phyloP scores from a whole-genome alignment of 306 rosid genomes.

The Cotoneaster glaucophyllus region DNA sequence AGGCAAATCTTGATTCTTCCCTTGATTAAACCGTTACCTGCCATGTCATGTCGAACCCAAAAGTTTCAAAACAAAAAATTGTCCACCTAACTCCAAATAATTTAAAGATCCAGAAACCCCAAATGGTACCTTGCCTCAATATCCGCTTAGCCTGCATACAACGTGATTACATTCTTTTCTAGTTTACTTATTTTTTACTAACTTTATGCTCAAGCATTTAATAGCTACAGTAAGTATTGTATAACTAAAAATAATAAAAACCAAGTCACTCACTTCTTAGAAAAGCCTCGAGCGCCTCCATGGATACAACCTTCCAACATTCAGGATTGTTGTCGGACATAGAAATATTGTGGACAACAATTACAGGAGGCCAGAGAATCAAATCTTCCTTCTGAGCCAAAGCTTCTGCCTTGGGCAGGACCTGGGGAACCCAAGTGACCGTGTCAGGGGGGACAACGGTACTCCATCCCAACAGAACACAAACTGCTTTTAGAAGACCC shows the following conservation, averaged over 20 bases:
- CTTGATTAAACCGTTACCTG: slow-evolving; percentile 77
- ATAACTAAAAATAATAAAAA: neutral
- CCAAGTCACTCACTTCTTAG: slow-evolving; percentile 62
- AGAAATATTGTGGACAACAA: slow-evolving; percentile 67
- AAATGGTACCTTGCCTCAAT: neutral
- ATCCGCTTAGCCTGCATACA: neutral
- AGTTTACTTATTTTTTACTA: neutral
- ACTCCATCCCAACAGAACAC: slow-evolving; percentile 94
- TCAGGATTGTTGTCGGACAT: slow-evolving; percentile 61
- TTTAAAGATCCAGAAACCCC: neutral
- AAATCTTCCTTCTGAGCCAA: slow-evolving; percentile 87
- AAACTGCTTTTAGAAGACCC: slow-evolving; percentile 84
- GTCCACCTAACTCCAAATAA: neutral
- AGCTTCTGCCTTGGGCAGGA: slow-evolving; percentile 57
- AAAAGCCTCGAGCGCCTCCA: slow-evolving; percentile 72
- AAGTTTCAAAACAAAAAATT: neutral
- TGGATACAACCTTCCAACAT: slow-evolving; percentile 72
- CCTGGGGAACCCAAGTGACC: slow-evolving; percentile 78
- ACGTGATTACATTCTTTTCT: neutral
- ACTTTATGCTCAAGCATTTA: neutral
- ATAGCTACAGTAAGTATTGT: neutral
- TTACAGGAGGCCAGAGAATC: slow-evolving; percentile 88
- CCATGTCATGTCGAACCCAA: slow-evolving; percentile 15
- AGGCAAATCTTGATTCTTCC: slow-evolving; percentile 67
- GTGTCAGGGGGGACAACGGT: slow-evolving; percentile 61